Evolutionary conservation across 805 yeast species (phyloP), one percentile per base, ranked within the genome.

Genomic region (Saccharomycopsis malanga): DNA sequence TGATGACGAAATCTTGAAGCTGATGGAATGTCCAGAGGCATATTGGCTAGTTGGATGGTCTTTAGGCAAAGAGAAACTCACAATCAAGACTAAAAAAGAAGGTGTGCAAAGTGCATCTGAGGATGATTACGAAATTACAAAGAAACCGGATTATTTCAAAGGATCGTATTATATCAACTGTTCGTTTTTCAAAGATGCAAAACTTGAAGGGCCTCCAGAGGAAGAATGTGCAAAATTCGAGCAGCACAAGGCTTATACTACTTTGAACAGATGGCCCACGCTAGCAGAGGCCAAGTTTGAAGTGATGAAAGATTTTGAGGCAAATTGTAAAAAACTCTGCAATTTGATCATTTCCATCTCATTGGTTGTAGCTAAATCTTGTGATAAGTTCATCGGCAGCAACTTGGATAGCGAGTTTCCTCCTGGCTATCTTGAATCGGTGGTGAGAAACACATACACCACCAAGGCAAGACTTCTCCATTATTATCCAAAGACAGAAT

Each of bases 31-130:
- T 21, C 72, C 71, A 15, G 77, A 74, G 44, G 69, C 77, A 0
- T 62, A 59, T 52, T 78, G 77, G 73, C 61, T 76, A 5, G 72
- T 74, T 1, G 84, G 83, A 1, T 78, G 83, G 83, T 76, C 82
- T 6, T 58, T 76, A 21, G 83, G 83, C 0, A 72, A 69, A 44
- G 83, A 78, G 54, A 67, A 59, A 29, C 63, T 78, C 30, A 66
- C 66, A 1, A 59, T 61, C 30, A 76, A 75, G 2, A 51, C 61
- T 35, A 74, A 74, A 1, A 40, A 17, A 5, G 34, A 10, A 3
- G n/a, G n/a, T n/a, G n/a, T n/a, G n/a, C 38, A 34, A 27, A 22
- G 21, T 10, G 34, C 25, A 4, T 12, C 12, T 5, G 34, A 35
- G 9, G 18, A 4, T n/a, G 40, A 25, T 22, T 22, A 21, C 10